Evolutionary conservation across 2,329 filamentous ascomycete genomes (phyloP).

Genomic region (Fusarium guadeloupense): DNA sequence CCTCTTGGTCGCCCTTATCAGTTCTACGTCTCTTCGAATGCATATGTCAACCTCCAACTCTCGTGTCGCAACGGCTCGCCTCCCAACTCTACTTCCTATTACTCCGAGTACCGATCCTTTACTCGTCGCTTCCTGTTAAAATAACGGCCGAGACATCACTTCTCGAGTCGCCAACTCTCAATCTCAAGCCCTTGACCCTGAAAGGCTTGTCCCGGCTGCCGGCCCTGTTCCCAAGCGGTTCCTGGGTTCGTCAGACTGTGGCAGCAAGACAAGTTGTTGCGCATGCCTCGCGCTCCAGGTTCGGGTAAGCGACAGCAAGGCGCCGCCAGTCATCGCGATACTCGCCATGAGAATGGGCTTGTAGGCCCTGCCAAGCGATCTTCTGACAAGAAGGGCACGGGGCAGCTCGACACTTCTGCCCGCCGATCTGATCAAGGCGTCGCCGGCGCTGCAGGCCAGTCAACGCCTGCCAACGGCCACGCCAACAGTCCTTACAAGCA

Average conservation of each 20-base stretch:
- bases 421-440: slow-evolving; percentile 47
- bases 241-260: slow-evolving; percentile 50
- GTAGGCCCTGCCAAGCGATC: slow-evolving; percentile 65
- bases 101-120: slow-evolving; percentile 18
- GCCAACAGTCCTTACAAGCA: slow-evolving; percentile 51
- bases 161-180: slow-evolving; percentile 25
- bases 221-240: slow-evolving; percentile 50
- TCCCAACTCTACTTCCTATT: slow-evolving; percentile 17
- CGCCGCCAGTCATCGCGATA: slow-evolving; percentile 72
- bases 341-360: slow-evolving; percentile 86
- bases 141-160: slow-evolving; percentile 15
- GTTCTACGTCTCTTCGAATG: slow-evolving; percentile 28
- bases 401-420: slow-evolving; percentile 53
- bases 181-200: slow-evolving; percentile 31
- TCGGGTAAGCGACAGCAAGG: slow-evolving; percentile 70
- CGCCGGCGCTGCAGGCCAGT: slow-evolving; percentile 46
- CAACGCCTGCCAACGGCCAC: slow-evolving; percentile 41
- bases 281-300: slow-evolving; percentile 70
- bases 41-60: slow-evolving; percentile 41
- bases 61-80: slow-evolving; percentile 36
- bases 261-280: slow-evolving; percentile 48
- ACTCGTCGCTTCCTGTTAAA: slow-evolving; percentile 21
- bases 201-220: slow-evolving; percentile 48
- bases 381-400: slow-evolving; percentile 57
- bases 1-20: slow-evolving; percentile 29